Conservation (phyloP, 2,329 filamentous ascomycete species). For the Penicillium sp. region DNA sequence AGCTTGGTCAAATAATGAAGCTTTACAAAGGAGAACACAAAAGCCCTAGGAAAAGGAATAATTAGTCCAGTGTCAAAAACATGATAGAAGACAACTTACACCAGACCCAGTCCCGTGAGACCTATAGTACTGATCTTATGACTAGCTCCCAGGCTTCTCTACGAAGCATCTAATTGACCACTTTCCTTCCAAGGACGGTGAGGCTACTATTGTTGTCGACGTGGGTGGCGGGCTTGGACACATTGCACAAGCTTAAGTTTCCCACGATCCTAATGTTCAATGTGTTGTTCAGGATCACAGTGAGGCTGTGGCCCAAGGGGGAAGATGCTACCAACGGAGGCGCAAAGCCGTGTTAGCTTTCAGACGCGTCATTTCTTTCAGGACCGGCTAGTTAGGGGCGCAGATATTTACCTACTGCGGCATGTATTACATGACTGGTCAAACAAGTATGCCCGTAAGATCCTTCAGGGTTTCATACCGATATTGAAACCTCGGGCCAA, state of each 20-base stretch:
- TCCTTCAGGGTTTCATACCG: constrained; percentile 35
- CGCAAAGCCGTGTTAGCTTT: constrained; percentile 26
- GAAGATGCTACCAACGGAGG: constrained; percentile 24
- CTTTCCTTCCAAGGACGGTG: not conserved
- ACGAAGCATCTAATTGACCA: not conserved
- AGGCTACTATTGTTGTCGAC: not conserved
- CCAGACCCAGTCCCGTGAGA: too few species aligned
- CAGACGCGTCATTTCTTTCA: constrained; percentile 39
- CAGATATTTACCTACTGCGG: constrained; percentile 38
- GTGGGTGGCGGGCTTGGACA: not conserved
- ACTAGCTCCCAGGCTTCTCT: not conserved
- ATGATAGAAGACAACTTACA: too few species aligned
- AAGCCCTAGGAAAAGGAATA: too few species aligned
- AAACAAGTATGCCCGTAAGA: constrained; percentile 37
- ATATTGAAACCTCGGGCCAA: constrained; percentile 23
- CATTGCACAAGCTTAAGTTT: not conserved
- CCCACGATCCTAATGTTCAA: not conserved
- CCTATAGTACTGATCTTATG: too few species aligned
- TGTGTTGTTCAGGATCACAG: not conserved
- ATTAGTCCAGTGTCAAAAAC: too few species aligned
- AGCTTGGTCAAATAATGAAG: too few species aligned
- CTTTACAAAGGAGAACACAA: too few species aligned
- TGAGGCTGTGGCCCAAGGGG: not conserved
- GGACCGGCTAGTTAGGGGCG: constrained; percentile 31
- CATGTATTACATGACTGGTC: constrained; percentile 44